Evolutionary conservation across 2,329 filamentous ascomycete genomes (phyloP), one percentile per base, ranked within the genome.

Genomic region (Calonectria hawksworthii): DNA sequence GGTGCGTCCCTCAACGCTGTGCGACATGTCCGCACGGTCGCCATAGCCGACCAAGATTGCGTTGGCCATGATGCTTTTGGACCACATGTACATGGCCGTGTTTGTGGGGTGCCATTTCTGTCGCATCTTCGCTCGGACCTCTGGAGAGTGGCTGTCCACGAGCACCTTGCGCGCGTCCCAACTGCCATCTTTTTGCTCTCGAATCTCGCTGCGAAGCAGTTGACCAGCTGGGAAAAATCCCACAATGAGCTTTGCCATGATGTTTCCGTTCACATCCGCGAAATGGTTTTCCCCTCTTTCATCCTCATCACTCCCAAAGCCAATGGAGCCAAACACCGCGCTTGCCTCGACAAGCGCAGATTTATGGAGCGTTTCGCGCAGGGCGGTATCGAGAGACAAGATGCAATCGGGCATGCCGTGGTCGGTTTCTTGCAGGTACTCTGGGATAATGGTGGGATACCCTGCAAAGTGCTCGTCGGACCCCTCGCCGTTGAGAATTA

Each of bases 401-500:
- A 14, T 2, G 50, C 30, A 18, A 2, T 32, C 18, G 1, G 64
- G 64, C 47, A 67, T 67, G 21, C 30, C 23, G 14, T 38, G 10
- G n/a, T 67, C 64, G 10, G 50, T 16, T 38, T 67, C 64, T 6
- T 47, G 47, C 8, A 67, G 64, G 18, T 52, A 67, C 50, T 54
- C 64, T 14, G 30, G n/a, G 16, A 36, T 23, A 21, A 54, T 28
- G 47, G 28, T 18, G 11, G 47, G 32, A n/a, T 54, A 67, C 23
- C 64, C 64, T 28, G 64, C 64, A 51, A 67, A 67, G 18, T 38
- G 47, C 64, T 67, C 64, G 32, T 67, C 64, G 47, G 64, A 51
- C 16, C 64, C 64, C 21, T 67, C 64, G 14, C 64, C 64, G 32
- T 23, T 67, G 13, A 67, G 47, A 23, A 67, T 30, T 3, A 67